Evolutionary conservation across 208 protist genomes (phyloP), one percentile per base, ranked within the genome.

Genomic region (Histomonas meleagridis): DNA sequence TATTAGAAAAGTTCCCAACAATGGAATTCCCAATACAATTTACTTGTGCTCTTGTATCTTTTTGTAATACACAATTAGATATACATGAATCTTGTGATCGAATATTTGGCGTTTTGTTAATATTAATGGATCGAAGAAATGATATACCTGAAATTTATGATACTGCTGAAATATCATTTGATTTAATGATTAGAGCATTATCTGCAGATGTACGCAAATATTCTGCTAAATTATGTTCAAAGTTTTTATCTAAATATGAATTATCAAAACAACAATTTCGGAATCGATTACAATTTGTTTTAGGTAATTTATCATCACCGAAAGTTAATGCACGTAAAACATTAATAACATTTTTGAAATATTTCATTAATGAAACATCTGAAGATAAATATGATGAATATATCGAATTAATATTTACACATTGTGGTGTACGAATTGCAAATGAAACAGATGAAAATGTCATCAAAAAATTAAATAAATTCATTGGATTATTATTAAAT

Each of bases 101-200:
- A 35, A 55, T 86, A 46, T 86, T 86, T 49, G 76, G 46, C 18
- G 76, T 86, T 7, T 49, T 86, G 16, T 57, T 46, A n/a, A 18
- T 86, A 38, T 40, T 86, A 55, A 46, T 86, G 40, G 38, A 51
- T 14, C 0, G 76, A 51, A 46, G 76, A 18, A 86, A 86, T 32
- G 76, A 86, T 55, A 86, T 86, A 55, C 76, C 76, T 32, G 76
- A 86, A 49, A 86, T 86, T 86, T 86, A 86, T 49, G 76, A 86
- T 55, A 7, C 38, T 28, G 76, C 46, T 12, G n/a, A 86, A 7
- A 0, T 16, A 32, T 40, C 76, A 7, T 55, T 86, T n/a, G 76
- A 86, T 18, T 55, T 86, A 55, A 38, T 51, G 32, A 28, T 86
- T 86, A 9, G 76, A 14, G 76, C 76, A 38, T 32, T 49, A 18